A percentile compares a stretch with the other conserved stretches of the same genome.
These are phyloP conservation scores for Zygoascus sp. DNA, from an alignment of 1,139 yeast genomes.

Conservation along the genomic window DNA sequence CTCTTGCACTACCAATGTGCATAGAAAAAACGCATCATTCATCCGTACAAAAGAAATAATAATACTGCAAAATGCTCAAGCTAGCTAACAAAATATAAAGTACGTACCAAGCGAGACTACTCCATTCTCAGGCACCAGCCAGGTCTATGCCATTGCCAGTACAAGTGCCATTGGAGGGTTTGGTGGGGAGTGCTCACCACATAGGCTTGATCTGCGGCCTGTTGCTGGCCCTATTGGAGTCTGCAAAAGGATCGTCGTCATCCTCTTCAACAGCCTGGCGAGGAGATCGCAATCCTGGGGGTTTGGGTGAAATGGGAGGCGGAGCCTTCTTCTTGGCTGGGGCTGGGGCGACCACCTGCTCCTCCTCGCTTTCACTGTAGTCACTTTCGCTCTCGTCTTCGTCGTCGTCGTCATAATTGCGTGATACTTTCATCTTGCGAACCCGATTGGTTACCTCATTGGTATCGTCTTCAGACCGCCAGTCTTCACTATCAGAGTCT, in stretches of 20 bases:
- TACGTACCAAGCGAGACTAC: not conserved
- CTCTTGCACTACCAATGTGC: too few species aligned
- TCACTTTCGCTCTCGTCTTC: constrained; percentile 20
- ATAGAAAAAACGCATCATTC: too few species aligned
- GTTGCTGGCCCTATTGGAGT: constrained; percentile 40
- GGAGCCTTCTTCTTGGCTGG: constrained; percentile 25
- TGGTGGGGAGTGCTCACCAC: too few species aligned
- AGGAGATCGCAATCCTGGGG: constrained; percentile 20
- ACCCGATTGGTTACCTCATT: constrained; percentile 18
- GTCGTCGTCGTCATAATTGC: constrained; percentile 19
- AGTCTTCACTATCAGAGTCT: constrained; percentile 41
- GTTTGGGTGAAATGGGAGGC: constrained; percentile 34
- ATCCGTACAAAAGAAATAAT: not conserved
- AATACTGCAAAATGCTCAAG: not conserved
- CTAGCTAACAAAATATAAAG: not conserved
- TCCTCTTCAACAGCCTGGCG: constrained; percentile 22
- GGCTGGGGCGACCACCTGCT: constrained; percentile 11
- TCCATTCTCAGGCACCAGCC: not conserved
- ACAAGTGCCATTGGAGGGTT: too few species aligned
- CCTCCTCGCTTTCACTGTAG: constrained; percentile 26
- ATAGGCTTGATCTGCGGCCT: constrained; percentile 9
- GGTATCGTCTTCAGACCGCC: constrained; percentile 26
- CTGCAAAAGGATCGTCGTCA: constrained; percentile 68
- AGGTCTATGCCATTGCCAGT: too few species aligned
- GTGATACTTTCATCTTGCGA: constrained; percentile 23